Evolutionary conservation across 148 eudicot genomes (phyloP), one percentile per base, ranked within the genome.

Genomic region (Silene conica): DNA sequence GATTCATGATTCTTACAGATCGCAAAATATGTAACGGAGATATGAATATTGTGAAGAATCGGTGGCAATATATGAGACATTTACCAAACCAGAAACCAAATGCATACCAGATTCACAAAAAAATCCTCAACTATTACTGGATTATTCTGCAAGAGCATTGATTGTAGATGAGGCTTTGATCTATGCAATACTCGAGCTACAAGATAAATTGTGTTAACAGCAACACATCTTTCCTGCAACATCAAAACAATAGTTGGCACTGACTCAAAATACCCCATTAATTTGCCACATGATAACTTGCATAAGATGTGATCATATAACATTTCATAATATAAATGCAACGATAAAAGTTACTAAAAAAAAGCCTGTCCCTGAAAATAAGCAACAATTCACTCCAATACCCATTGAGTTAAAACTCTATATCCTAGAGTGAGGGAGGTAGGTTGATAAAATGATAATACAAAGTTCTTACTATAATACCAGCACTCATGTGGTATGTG

Each of bases 211-310:
- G 96, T 89, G 69, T 94, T 93, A 80, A 89, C 97, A 73, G 85
- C 90, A 46, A 91, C 84, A 81, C 97, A 94, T 80, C 96, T 87
- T 82, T 94, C 98, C 98, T 94, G 96, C 89, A 88, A 81, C 78
- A 83, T 73, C 54, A 77, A 64, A 46, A 74, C n/a, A 54, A 82
- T 41, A 57, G 72, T 38, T 65, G 57, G 59, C 31, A 80, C 31
- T 25, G 16, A 67, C 54, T 43, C 16, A 67, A 69, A 69, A 5
- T 20, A 34, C 11, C 67, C 56, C 26, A 56, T 67, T 10, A 19
- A 7, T 41, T 18, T 45, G 16, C 23, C 4, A 1, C 23, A 20
- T 48, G 22, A 8, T 52, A 26, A 25, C 52, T 48, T 48, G 38
- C 72, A 14, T n/a, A 69, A 50, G 20, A 69, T 50, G 10, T n/a